These are phyloP conservation scores for Tagetes erecta DNA, from an alignment of 129 eudicot genomes.

Conservation along the genomic window DNA sequence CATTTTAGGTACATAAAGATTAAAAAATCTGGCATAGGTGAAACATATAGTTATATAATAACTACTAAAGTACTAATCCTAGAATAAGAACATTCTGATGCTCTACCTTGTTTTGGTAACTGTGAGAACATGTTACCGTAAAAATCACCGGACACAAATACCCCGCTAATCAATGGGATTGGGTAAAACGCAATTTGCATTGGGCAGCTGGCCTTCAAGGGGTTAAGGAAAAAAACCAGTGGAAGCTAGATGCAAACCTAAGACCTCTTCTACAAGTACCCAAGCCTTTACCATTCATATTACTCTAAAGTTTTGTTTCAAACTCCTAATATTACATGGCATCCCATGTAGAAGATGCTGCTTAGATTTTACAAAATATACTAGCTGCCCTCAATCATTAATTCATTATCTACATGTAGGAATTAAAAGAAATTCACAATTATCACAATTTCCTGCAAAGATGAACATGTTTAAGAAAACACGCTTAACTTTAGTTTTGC, in stretches of 20 bases:
- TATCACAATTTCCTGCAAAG: background rate
- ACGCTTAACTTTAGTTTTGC: background rate
- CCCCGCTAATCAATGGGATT: background rate
- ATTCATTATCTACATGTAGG: slow-evolving; percentile 4
- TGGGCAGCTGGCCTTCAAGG: background rate
- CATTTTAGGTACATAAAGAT: background rate
- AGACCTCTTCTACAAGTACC: background rate
- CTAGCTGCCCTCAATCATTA: background rate
- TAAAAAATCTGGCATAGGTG: background rate
- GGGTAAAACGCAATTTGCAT: background rate
- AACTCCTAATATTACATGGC: background rate
- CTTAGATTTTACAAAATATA: slow-evolving; percentile 5
- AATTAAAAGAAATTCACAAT: background rate
- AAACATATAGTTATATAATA: background rate
- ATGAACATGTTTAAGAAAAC: background rate
- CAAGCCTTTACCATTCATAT: background rate
- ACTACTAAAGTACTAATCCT: background rate
- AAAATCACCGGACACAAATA: too few relatives aligned
- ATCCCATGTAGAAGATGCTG: background rate
- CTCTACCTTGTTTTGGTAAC: background rate
- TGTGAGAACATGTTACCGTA: too few relatives aligned
- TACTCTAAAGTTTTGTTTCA: background rate
- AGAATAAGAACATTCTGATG: background rate
- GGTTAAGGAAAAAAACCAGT: background rate
- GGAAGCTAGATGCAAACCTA: background rate